These are phyloP conservation scores for Pelargonium cotyledonis DNA, from an alignment of 441 rosid species.

Conservation along the genomic window DNA sequence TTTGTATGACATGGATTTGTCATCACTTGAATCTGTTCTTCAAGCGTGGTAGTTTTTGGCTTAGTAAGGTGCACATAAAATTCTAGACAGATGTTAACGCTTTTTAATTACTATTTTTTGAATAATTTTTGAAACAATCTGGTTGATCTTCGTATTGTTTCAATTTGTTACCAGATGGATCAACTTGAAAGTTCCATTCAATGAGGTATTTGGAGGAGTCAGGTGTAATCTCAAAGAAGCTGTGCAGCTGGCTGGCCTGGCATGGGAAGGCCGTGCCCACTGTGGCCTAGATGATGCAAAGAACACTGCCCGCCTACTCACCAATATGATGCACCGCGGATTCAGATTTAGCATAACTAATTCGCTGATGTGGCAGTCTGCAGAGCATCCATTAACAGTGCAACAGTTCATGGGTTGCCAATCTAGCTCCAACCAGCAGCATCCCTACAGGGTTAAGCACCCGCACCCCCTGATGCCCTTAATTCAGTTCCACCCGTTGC, in stretches of 20 bases:
- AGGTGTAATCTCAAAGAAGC: slow-evolving; percentile 66
- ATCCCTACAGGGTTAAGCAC: slow-evolving; percentile 30
- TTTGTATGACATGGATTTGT: too few species aligned
- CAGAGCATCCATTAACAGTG: slow-evolving; percentile 32
- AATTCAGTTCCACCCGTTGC: slow-evolving; percentile 32
- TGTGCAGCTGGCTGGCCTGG: slow-evolving; percentile 54
- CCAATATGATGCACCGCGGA: slow-evolving; percentile 51
- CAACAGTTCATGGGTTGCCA: slow-evolving; percentile 24
- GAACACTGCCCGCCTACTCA: slow-evolving; percentile 61
- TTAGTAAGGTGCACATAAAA: too few species aligned
- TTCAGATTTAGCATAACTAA: slow-evolving; percentile 54
- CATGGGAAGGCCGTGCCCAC: slow-evolving; percentile 64
- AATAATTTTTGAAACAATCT: background rate
- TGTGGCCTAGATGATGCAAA: slow-evolving; percentile 68
- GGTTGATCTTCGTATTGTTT: too few species aligned
- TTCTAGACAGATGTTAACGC: too few species aligned
- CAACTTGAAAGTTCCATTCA: slow-evolving; percentile 62
- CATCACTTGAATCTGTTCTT: too few species aligned
- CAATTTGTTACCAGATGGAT: slow-evolving; percentile 43
- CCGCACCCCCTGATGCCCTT: slow-evolving; percentile 30
- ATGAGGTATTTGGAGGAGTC: slow-evolving; percentile 45
- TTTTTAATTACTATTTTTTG: background rate
- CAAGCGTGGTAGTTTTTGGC: too few species aligned
- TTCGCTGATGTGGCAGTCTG: slow-evolving; percentile 43
- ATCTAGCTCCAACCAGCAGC: slow-evolving; percentile 22